Percentiles rank a stretch among this genome's conserved stretches.
These are phyloP conservation scores for Tubosaeta sp. DNA, from an alignment of 768 basidiomycete genomes.

Conservation along the genomic window DNA sequence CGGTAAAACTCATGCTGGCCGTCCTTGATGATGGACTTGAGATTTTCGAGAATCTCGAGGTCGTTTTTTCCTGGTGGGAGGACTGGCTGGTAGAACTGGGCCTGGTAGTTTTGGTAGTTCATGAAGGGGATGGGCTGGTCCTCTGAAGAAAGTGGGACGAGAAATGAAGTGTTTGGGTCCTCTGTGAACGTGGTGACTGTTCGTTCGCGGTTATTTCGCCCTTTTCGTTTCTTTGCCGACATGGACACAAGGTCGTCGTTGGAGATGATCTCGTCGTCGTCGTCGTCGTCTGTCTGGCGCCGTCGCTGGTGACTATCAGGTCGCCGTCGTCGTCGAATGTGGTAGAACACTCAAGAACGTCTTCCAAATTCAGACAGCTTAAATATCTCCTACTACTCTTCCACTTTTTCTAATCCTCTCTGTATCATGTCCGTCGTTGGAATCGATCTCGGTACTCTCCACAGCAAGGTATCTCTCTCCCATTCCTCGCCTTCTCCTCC, in stretches of 20 bases:
- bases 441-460: slow-evolving; percentile 87
- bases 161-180: slow-evolving; percentile 51
- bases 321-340: slow-evolving; percentile 15
- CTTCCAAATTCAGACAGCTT: slow-evolving; percentile 8
- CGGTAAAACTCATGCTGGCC: slow-evolving; percentile 71
- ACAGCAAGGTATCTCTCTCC: slow-evolving; percentile 62
- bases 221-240: slow-evolving; percentile 62
- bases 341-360: slow-evolving; percentile 27
- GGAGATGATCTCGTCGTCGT: neutral
- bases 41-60: slow-evolving; percentile 69
- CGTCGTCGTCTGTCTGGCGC: neutral
- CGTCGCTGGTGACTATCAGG: neutral
- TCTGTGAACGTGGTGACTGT: slow-evolving; percentile 66
- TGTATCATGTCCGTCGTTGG: slow-evolving; percentile 86
- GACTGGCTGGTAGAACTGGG: slow-evolving; percentile 26
- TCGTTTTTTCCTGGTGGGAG: slow-evolving; percentile 58
- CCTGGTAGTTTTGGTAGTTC: slow-evolving; percentile 33
- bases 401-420: neutral
- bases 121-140: slow-evolving; percentile 43
- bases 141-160: slow-evolving; percentile 49
- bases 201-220: slow-evolving; percentile 56
- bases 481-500: neutral
- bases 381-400: too few species aligned
- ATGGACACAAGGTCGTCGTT: slow-evolving; percentile 20
- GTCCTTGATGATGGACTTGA: slow-evolving; percentile 67